phyloP scores from a whole-genome alignment of 2,329 filamentous ascomycete genomes.

The Blastomyces gilchristii region DNA sequence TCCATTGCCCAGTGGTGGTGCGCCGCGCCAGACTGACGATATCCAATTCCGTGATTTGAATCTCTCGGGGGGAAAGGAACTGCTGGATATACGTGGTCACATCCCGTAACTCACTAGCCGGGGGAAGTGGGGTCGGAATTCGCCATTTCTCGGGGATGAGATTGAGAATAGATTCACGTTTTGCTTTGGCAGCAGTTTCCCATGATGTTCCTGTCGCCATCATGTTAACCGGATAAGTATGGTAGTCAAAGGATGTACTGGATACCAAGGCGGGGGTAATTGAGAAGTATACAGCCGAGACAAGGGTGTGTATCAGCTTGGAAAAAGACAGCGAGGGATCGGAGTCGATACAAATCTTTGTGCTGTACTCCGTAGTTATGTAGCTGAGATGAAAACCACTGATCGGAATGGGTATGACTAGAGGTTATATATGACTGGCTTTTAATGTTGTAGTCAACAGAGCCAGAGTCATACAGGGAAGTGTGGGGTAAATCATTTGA shows the following conservation, averaged over 20 bases:
- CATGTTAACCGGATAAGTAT: background rate
- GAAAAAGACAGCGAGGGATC: background rate
- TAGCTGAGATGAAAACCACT: background rate
- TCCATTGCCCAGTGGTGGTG: slow-evolving; percentile 47
- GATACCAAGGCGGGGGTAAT: background rate
- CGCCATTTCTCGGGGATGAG: slow-evolving; percentile 50
- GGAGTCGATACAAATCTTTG: background rate
- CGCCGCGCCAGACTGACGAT: slow-evolving; percentile 47
- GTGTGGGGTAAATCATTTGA: background rate
- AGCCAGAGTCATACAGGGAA: background rate
- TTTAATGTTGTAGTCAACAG: background rate
- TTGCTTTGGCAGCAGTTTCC: slow-evolving; percentile 42
- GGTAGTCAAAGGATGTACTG: background rate
- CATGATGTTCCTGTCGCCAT: slow-evolving; percentile 29
- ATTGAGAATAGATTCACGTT: slow-evolving; percentile 44
- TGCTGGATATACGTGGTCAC: slow-evolving; percentile 50
- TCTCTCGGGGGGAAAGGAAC: slow-evolving; percentile 43
- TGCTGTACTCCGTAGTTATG: background rate
- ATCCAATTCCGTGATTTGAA: slow-evolving; percentile 52
- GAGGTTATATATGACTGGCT: background rate
- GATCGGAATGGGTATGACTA: background rate
- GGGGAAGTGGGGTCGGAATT: slow-evolving; percentile 38
- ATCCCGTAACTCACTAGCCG: slow-evolving; percentile 44
- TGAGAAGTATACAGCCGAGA: background rate
- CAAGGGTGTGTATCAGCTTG: background rate